phyloP scores from a whole-genome alignment of 805 yeast genomes.

The Monosporozyma unispora region DNA sequence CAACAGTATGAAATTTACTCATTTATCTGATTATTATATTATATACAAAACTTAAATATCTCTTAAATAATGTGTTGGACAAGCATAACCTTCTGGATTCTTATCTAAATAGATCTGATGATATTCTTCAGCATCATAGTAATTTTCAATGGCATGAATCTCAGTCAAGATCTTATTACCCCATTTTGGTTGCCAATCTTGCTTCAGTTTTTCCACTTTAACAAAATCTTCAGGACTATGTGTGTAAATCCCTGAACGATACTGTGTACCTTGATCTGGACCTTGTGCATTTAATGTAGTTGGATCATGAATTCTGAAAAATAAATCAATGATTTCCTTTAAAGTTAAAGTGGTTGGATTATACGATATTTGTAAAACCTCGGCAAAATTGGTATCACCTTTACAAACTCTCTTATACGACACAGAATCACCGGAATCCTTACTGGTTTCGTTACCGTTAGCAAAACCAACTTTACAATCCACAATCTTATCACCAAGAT shows the following conservation, averaged over 20 bases:
- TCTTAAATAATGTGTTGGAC: constrained; percentile 82
- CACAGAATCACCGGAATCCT: constrained; percentile 30
- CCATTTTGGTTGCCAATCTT: constrained; percentile 62
- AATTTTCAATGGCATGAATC: constrained; percentile 56
- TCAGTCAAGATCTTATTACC: constrained; percentile 57
- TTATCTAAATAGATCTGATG: constrained; percentile 75
- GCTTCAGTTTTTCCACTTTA: constrained; percentile 38
- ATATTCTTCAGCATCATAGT: constrained; percentile 93
- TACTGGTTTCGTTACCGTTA: constrained; percentile 52
- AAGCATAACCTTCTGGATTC: constrained; percentile 81
- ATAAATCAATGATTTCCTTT: constrained; percentile 64
- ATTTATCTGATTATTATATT: not conserved
- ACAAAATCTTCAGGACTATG: constrained; percentile 40
- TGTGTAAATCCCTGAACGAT: constrained; percentile 73
- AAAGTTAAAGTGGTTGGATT: constrained; percentile 58
- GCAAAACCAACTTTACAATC: constrained; percentile 87
- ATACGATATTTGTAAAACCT: constrained; percentile 72
- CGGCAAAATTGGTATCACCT: constrained; percentile 71
- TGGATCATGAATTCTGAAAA: constrained; percentile 91
- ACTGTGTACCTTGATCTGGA: constrained; percentile 81
- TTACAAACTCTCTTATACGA: constrained; percentile 66
- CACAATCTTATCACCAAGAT: constrained; percentile 50
- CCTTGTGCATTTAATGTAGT: constrained; percentile 80
- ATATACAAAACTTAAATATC: constrained; percentile 21
- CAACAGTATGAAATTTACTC: constrained; percentile 9